A percentile compares a stretch with the other conserved stretches of the same genome.
phyloP scores from a whole-genome alignment of 2,329 filamentous ascomycete species.

The Colletotrichum gigasporum region DNA sequence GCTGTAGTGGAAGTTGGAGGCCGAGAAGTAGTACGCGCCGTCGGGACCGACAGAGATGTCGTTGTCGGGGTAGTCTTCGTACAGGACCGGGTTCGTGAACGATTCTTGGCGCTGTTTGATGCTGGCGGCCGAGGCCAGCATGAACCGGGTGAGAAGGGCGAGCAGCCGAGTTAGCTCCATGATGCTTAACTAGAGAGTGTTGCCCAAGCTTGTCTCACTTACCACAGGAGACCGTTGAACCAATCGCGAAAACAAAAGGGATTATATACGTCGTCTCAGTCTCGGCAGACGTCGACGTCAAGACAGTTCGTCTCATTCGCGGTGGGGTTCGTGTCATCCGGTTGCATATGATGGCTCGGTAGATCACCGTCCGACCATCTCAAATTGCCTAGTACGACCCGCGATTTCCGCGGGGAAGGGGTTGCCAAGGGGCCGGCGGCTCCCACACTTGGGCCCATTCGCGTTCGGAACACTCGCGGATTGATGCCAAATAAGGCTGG shows the following conservation, averaged over 20 bases:
- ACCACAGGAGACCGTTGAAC: too few species aligned
- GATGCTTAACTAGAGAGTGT: background rate
- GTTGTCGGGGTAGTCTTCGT: slow-evolving; percentile 63
- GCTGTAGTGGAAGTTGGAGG: slow-evolving; percentile 65
- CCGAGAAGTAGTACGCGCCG: slow-evolving; percentile 62
- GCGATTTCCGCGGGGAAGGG: background rate
- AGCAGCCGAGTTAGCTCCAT: background rate
- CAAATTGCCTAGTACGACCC: background rate
- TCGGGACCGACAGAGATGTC: slow-evolving; percentile 62
- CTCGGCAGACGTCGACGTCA: background rate
- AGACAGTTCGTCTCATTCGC: background rate
- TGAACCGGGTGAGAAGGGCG: background rate
- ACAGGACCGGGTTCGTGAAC: slow-evolving; percentile 63
- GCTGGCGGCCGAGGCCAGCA: background rate
- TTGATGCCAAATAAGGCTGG: background rate
- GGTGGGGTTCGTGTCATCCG: background rate
- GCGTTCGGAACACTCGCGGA: background rate
- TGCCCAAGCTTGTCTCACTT: too few species aligned
- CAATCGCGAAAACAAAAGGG: too few species aligned
- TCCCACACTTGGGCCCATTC: slow-evolving; percentile 4
- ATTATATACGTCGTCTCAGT: too few species aligned
- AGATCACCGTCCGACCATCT: slow-evolving; percentile 13
- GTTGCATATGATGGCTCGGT: background rate
- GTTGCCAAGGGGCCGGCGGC: background rate
- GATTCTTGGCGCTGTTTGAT: slow-evolving; percentile 20